Percentiles rank a stretch among this genome's conserved stretches.
phyloP scores from a whole-genome alignment of 2,329 filamentous ascomycete species.

The Didymellaceae sp. region DNA sequence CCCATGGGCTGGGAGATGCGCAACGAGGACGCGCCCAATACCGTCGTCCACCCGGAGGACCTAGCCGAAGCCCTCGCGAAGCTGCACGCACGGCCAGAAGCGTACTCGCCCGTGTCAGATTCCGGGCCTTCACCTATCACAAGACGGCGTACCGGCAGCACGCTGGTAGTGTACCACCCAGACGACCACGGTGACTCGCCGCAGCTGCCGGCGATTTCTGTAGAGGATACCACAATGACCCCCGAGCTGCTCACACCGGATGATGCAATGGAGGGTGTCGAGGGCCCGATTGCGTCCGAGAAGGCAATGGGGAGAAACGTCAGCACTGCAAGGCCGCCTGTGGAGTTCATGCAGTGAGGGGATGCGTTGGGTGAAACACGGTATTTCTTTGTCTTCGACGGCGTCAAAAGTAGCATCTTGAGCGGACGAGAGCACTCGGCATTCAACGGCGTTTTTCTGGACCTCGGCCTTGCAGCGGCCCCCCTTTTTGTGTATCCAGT shows the following conservation, averaged over 20 bases:
- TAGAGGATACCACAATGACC: constrained; percentile 64
- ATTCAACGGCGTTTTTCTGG: constrained; percentile 38
- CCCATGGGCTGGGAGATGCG: constrained; percentile 70
- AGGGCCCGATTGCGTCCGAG: constrained; percentile 43
- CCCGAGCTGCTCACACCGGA: constrained; percentile 56
- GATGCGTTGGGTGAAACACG: not conserved
- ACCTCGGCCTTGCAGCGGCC: not conserved
- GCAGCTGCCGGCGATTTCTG: constrained; percentile 66
- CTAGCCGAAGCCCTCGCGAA: constrained; percentile 63
- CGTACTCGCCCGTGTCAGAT: constrained; percentile 31
- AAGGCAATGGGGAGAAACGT: constrained; percentile 43
- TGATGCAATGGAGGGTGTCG: constrained; percentile 43
- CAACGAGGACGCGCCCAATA: constrained; percentile 69
- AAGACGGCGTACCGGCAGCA: constrained; percentile 56
- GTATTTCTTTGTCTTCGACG: not conserved
- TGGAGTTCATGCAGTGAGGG: constrained; percentile 47
- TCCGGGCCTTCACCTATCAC: constrained; percentile 32
- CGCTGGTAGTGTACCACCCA: constrained; percentile 68
- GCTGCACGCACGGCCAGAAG: constrained; percentile 53
- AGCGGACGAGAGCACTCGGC: constrained; percentile 12
- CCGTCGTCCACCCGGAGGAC: constrained; percentile 68
- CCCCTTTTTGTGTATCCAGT: not conserved
- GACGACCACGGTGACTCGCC: constrained; percentile 67
- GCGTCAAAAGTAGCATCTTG: constrained; percentile 24
- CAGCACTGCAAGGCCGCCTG: constrained; percentile 48